Evolutionary conservation across 306 rosid genomes (phyloP), one percentile per base, ranked within the genome.

Genomic region (Erythrophleum fordii): DNA sequence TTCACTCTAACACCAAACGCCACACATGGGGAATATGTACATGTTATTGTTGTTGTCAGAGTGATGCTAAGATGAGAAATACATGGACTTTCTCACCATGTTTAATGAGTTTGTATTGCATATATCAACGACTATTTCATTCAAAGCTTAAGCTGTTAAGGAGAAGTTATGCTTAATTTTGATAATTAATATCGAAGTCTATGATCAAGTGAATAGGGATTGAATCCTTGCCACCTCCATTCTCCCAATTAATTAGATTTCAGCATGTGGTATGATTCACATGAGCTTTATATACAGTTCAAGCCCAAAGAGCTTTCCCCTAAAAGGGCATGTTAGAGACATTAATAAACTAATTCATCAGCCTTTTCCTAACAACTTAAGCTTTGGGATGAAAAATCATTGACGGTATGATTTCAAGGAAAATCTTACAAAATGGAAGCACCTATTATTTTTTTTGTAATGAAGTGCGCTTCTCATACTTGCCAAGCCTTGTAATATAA

Each of bases 21-120:
- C 75, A 46, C 58, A 34, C 53, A 66, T 65, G 76, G 41, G 58
- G 70, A 72, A 77, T 61, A 65, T 77, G 71, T 76, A 34, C 62
- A n/a, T n/a, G n/a, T n/a, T 14, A 48, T 26, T 56, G 18, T 56
- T 83, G 25, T 68, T 25, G 49, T 73, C 66, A 56, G 73, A 73
- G 9, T 73, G 83, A 74, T 67, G 41, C 68, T 25, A 69, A 58
- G 39, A 68, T 83, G 61, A 46, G 53, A 58, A 16, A n/a, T 17
- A 1, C 65, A 26, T 79, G 72, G 60, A 52, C 18, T n/a, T n/a
- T 78, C 53, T 69, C 46, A 77, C 4, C 35, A 37, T 55, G 20
- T 23, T 65, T 64, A 76, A 22, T 23, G 31, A 52, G 73, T 77
- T 72, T 77, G 45, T 61, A 29, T 26, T 52, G 37, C 20, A 25